Evolutionary conservation across 1,284 basidiomycete species (phyloP).

Genomic region (Cutaneotrichosporon curvatum): DNA sequence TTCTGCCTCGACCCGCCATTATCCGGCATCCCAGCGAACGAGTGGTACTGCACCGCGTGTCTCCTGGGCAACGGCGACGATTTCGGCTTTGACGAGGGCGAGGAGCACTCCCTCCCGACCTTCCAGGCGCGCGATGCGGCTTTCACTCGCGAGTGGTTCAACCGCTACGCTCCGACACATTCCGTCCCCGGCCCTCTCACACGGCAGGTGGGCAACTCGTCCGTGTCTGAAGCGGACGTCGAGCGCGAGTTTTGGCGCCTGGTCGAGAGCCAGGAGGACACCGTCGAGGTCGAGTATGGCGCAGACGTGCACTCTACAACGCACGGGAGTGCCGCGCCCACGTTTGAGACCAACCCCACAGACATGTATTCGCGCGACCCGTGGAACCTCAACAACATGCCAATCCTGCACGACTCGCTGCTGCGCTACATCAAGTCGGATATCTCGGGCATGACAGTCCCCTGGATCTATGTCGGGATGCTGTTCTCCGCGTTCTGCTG

Average conservation of each 20-base stretch:
- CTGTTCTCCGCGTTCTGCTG: conserved; percentile 98
- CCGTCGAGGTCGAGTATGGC: conserved; percentile 97
- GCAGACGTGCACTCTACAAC: conserved; percentile 97
- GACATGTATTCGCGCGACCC: conserved; percentile 81
- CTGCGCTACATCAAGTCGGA: conserved; percentile 88
- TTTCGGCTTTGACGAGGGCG: conserved; percentile 97
- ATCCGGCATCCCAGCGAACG: conserved; percentile 69
- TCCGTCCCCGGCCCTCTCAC: conserved; percentile 21
- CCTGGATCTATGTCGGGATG: conserved; percentile 99
- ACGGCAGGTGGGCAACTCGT: conserved; percentile 54
- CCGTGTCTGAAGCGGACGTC: conserved; percentile 78
- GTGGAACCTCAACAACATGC: conserved; percentile 98
- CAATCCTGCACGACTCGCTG: conserved; percentile 73
- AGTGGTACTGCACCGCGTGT: conserved; percentile 92
- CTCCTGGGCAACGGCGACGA: conserved; percentile 91
- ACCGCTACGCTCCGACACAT: conserved; percentile 58
- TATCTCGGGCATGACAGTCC: conserved; percentile 99
- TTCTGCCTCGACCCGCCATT: conserved; percentile 92
- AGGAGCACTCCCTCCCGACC: conserved; percentile 85
- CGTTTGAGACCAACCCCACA: conserved; percentile 82
- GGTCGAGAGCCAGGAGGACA: conserved; percentile 79
- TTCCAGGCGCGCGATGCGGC: conserved; percentile 86
- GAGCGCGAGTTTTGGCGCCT: conserved; percentile 97
- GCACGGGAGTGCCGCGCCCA: conserved; percentile 94
- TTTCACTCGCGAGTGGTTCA: conserved; percentile 85